Conservation (phyloP, 208 protist genomes). For the Wallacemonas sp. region DNA sequence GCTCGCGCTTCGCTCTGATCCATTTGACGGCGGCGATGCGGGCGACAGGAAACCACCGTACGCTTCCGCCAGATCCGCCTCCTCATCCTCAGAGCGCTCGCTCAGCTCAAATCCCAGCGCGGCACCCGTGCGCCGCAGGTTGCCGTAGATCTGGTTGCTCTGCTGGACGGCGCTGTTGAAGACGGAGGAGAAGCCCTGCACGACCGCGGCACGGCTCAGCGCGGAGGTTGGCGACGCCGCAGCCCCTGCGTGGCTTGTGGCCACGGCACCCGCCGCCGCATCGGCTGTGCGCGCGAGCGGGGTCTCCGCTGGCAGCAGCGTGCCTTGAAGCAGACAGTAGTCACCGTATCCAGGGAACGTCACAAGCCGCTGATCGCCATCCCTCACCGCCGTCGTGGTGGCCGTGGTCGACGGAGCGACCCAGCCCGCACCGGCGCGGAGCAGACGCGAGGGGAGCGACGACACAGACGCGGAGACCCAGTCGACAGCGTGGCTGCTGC, state of each 20-base stretch:
- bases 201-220: conserved; percentile 28
- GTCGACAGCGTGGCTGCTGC: background rate
- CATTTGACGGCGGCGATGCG: background rate
- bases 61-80: conserved; percentile 40
- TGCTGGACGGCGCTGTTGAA: conserved; percentile 36
- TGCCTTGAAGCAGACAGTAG: background rate
- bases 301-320: background rate
- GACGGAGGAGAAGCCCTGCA: conserved; percentile 49
- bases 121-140: conserved; percentile 30
- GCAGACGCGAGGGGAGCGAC: conserved; percentile 9
- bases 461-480: conserved; percentile 12
- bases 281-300: background rate
- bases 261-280: background rate
- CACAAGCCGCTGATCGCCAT: background rate
- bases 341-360: conserved; percentile 6
- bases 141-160: conserved; percentile 20
- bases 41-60: conserved; percentile 49
- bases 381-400: background rate
- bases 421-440: background rate
- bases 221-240: conserved; percentile 13
- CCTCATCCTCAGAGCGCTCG: conserved; percentile 49
- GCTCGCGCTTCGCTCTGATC: background rate
- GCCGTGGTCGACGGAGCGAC: background rate
- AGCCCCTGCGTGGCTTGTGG: too few relatives aligned
- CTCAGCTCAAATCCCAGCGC: conserved; percentile 41